Percentiles rank a stretch among this genome's conserved stretches.
phyloP scores from a whole-genome alignment of 805 yeast species.

The Candida schatavii region DNA sequence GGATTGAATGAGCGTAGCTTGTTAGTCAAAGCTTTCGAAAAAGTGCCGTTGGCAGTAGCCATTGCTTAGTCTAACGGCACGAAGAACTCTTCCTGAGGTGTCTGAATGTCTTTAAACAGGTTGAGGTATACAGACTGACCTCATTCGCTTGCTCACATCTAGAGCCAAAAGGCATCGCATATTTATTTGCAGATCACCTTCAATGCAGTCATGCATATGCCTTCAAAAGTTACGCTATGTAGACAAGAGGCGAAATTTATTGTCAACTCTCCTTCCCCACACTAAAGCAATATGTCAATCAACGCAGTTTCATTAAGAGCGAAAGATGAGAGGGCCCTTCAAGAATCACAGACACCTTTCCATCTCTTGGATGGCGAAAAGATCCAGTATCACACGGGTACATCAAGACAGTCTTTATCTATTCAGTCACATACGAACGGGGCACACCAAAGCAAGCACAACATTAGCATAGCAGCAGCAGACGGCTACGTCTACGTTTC shows the following conservation, averaged over 20 bases:
- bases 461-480: slow-evolving; percentile 26
- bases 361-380: slow-evolving; percentile 9
- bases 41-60: too few species aligned
- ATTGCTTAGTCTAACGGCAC: too few species aligned
- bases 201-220: too few species aligned
- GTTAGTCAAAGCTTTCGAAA: too few species aligned
- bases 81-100: neutral
- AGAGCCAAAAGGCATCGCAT: too few species aligned
- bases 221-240: too few species aligned
- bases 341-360: slow-evolving; percentile 14
- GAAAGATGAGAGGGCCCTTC: neutral
- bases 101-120: neutral
- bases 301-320: slow-evolving; percentile 1
- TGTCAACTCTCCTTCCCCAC: neutral
- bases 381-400: slow-evolving; percentile 11
- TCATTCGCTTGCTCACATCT: too few species aligned
- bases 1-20: slow-evolving; percentile 24
- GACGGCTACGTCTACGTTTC: slow-evolving; percentile 45
- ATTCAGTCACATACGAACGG: slow-evolving; percentile 16
- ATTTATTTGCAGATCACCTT: too few species aligned
- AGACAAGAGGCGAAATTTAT: too few species aligned
- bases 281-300: slow-evolving; percentile 4
- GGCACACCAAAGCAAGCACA: slow-evolving; percentile 6
- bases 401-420: slow-evolving; percentile 28
- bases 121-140: neutral